phyloP scores from a whole-genome alignment of 768 basidiomycete species.

The Lactifluus hygrophoroides region DNA sequence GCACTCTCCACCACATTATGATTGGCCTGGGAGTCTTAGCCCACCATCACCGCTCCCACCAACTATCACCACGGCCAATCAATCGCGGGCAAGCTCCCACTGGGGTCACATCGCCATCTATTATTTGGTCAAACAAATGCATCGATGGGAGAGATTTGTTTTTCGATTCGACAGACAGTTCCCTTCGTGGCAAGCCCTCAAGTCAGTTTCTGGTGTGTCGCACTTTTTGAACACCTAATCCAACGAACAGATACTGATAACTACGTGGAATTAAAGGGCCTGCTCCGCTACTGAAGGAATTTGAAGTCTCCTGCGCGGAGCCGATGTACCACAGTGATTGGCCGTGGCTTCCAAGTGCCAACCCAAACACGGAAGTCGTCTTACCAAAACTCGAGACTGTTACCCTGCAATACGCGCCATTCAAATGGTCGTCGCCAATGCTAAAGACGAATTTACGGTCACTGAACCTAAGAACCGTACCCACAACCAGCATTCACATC shows the following conservation, averaged over 20 bases:
- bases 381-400: slow-evolving; percentile 47
- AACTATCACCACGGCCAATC: slow-evolving; percentile 23
- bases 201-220: slow-evolving; percentile 57
- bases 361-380: slow-evolving; percentile 26
- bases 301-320: slow-evolving; percentile 69
- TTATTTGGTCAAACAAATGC: slow-evolving; percentile 74
- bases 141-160: slow-evolving; percentile 73
- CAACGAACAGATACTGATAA: neutral
- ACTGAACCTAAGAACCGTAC: slow-evolving; percentile 57
- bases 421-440: slow-evolving; percentile 72
- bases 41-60: slow-evolving; percentile 21
- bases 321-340: slow-evolving; percentile 49
- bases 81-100: slow-evolving; percentile 42
- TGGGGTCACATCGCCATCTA: slow-evolving; percentile 79
- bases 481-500: slow-evolving; percentile 51
- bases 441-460: slow-evolving; percentile 49
- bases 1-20: slow-evolving; percentile 19
- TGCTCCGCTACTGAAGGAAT: slow-evolving; percentile 65
- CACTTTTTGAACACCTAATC: neutral
- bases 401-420: slow-evolving; percentile 63
- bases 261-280: slow-evolving; percentile 37
- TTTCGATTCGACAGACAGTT: slow-evolving; percentile 76
- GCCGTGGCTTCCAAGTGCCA: slow-evolving; percentile 62
- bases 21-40: slow-evolving; percentile 14
- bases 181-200: slow-evolving; percentile 62